Conservation (phyloP, 1,284 basidiomycete genomes). For the Trichosporon faecale region DNA sequence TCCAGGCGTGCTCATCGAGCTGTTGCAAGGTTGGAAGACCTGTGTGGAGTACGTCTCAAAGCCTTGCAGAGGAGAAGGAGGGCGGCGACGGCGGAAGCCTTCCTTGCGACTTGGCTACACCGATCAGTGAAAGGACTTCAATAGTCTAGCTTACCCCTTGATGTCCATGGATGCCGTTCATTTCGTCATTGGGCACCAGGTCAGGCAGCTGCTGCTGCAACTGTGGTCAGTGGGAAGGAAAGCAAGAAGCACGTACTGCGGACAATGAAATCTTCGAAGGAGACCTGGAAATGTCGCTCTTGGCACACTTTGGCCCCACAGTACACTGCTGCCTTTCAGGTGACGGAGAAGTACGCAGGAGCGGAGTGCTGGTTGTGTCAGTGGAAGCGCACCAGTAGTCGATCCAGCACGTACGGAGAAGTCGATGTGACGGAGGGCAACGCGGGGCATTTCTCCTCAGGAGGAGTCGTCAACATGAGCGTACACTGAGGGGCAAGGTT, state of each 20-base stretch:
- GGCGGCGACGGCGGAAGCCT: not conserved
- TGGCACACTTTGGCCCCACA: not conserved
- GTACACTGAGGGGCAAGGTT: not conserved
- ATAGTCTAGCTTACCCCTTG: not conserved
- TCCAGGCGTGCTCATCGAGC: not conserved
- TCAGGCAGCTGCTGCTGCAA: not conserved
- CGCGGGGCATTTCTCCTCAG: not conserved
- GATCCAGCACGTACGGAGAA: not conserved
- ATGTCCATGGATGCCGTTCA: not conserved
- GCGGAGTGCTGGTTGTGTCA: not conserved
- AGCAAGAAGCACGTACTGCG: not conserved
- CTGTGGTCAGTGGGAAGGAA: not conserved
- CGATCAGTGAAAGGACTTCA: not conserved
- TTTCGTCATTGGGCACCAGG: not conserved
- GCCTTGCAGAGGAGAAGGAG: not conserved
- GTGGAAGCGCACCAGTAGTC: not conserved
- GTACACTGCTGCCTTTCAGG: not conserved
- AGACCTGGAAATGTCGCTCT: not conserved
- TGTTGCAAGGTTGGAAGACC: not conserved
- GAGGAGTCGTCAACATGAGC: constrained; percentile 1
- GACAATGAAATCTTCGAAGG: not conserved
- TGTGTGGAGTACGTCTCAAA: not conserved
- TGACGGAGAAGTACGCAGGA: not conserved
- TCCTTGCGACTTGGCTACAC: not conserved
- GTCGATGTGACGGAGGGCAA: not conserved